These are phyloP conservation scores for Epichloe gansuensis DNA, from an alignment of 2,329 filamentous ascomycete genomes.

Conservation along the genomic window DNA sequence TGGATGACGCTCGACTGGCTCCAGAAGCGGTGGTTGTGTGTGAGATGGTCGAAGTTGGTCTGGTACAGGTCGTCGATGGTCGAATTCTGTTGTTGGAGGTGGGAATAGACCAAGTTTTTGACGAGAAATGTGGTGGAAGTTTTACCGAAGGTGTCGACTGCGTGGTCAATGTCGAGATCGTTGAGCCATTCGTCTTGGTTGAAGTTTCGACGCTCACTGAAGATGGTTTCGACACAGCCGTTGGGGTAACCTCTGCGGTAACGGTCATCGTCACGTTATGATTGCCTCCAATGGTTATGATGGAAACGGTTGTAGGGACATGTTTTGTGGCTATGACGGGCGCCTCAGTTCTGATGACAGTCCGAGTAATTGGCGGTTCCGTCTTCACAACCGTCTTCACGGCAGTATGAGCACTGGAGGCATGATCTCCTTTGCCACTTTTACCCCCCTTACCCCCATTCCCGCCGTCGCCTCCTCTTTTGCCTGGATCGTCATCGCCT, in stretches of 20 bases:
- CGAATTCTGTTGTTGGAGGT: slow-evolving; percentile 2
- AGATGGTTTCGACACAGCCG: neutral
- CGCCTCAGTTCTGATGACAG: slow-evolving; percentile 14
- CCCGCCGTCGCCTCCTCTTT: slow-evolving; percentile 2
- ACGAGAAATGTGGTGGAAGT: neutral
- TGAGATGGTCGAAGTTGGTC: neutral
- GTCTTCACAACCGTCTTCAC: slow-evolving; percentile 19
- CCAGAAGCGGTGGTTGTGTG: neutral
- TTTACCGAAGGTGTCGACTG: neutral
- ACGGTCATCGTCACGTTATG: neutral
- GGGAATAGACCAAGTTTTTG: slow-evolving; percentile 1
- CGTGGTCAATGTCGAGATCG: neutral
- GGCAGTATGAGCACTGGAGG: slow-evolving; percentile 11
- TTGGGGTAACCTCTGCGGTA: neutral
- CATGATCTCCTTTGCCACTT: slow-evolving; percentile 6
- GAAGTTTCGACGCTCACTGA: neutral
- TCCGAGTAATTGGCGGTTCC: slow-evolving; percentile 11
- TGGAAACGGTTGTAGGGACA: slow-evolving; percentile 11
- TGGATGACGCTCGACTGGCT: neutral
- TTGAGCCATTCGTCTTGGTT: neutral
- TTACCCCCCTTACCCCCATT: slow-evolving; percentile 4
- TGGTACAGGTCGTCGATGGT: neutral
- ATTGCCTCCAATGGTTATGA: slow-evolving; percentile 16
- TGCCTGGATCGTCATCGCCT: slow-evolving; percentile 12
- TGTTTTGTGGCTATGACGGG: slow-evolving; percentile 10